Percentiles rank a stretch among this genome's conserved stretches.
These are phyloP conservation scores for Musa beccarii DNA, from an alignment of 176 grass and related monocot species.

Conservation along the genomic window DNA sequence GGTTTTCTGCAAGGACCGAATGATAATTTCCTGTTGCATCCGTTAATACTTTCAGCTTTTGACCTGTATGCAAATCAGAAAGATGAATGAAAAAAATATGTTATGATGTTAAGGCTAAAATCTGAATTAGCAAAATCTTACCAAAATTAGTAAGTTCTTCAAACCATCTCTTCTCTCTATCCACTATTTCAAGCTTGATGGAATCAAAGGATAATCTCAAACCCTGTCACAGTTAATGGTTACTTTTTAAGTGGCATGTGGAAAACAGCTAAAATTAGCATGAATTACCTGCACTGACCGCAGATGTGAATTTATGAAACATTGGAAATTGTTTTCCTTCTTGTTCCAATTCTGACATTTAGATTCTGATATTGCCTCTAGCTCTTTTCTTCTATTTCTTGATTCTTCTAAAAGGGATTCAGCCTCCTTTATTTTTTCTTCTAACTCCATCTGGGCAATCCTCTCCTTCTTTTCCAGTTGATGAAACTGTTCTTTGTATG, in stretches of 20 bases:
- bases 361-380: slow-evolving; percentile 7
- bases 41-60: slow-evolving; percentile 37
- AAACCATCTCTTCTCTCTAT: slow-evolving; percentile 27
- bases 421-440: slow-evolving; percentile 25
- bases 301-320: slow-evolving; percentile 19
- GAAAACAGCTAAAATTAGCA: neutral
- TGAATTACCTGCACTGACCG: slow-evolving; percentile 28
- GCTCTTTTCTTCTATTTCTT: slow-evolving; percentile 10
- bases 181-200: slow-evolving; percentile 20
- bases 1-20: slow-evolving; percentile 66
- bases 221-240: slow-evolving; percentile 9
- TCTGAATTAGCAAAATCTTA: slow-evolving; percentile 17
- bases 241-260: slow-evolving; percentile 1
- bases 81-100: neutral
- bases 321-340: slow-evolving; percentile 21
- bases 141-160: slow-evolving; percentile 29
- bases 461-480: slow-evolving; percentile 12
- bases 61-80: slow-evolving; percentile 18
- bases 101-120: slow-evolving; percentile 7
- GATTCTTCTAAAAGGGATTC: slow-evolving; percentile 27
- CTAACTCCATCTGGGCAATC: slow-evolving; percentile 12
- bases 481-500: slow-evolving; percentile 17
- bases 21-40: slow-evolving; percentile 59
- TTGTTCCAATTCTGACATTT: slow-evolving; percentile 22
- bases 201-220: slow-evolving; percentile 21